Base-by-base conservation (phyloP, 108 stramenopile species). In the Nitzschia palea region DNA sequence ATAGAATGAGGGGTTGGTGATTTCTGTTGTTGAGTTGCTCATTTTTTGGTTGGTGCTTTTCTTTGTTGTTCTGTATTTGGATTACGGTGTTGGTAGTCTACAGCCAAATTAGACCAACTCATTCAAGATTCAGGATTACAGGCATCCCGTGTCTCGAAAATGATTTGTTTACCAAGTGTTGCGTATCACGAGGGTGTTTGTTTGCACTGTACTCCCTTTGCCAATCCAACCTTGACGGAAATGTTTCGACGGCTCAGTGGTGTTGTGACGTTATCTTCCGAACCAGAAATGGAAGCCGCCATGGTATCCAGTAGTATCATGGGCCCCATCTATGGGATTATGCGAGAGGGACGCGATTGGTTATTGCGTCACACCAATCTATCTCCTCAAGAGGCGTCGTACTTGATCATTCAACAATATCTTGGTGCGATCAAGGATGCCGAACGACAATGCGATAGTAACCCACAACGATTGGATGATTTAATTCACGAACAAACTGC, bases 401-500 rank as follows among this genome's bases (percentile, higher is more conserved):
- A 78, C 56, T 68, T 90, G 45, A 76, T 90, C 17, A 72, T 73
- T 1, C 62, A 76, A 33, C 76, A 82, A 25, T 90, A 85, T 60
- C 52, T 63, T 4, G 86, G 87, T 15, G 87, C 87, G 31, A 62
- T 86, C 9, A 58, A 77, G 47, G 89, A 94, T 71, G 89, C 89
- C 5, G 82, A 76, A 4, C 33, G 18, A 52, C 25, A 35, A 65
- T 67, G 70, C 68, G 64, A 73, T 25, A 55, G 12, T n/a, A 62
- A 87, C 37, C 73, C 83, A 3, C 43, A 68, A 8, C 62, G 74
- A 9, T 83, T 90, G 55, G 89, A 90, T 52, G 79, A 89, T 25
- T 55, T 90, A 66, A 86, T 94, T 60, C 78, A 75, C 25, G 92
- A 94, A 63, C 92, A 93, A 62, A 94, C 92, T 18, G 87, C 89